Evolutionary conservation across 331 rosid genomes (phyloP), one percentile per base, ranked within the genome.

Genomic region (Spiraea crenata): DNA sequence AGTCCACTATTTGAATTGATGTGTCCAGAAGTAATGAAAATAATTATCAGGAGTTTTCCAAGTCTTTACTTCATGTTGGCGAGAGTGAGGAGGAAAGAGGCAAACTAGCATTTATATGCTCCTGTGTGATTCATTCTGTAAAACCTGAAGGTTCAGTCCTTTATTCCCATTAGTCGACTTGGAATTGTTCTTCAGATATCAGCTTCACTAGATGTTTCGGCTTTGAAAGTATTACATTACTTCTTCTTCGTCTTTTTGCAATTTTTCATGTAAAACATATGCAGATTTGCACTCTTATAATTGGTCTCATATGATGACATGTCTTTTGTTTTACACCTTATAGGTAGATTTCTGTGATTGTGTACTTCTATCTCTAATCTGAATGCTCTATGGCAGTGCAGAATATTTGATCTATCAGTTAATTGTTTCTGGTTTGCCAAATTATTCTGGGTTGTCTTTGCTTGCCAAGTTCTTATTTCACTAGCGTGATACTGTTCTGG

Each of bases 121-220:
- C 89, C 31, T 78, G 82, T 76, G 87, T 84, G 68, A 38, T 86
- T 70, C 89, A 89, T 35, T 76, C 86, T 65, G 82, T 93, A 46
- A 85, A 84, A 71, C 74, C 58, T 63, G 96, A 96, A 58, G 98
- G 97, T 40, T 93, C 97, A 1, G 97, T 90, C 71, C 96, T 93
- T 25, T 58, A 68, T 90, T 79, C 91, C 98, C 35, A 69, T 80
- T 46, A 79, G 73, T 73, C 91, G 76, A 80, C 76, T 83, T 77
- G 92, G 96, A 70, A 79, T 84, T 41, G 40, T 83, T 73, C 77
- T 93, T 76, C 98, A 73, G 76, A 80, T 90, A 63, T 67, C 89
- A 71, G 72, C 79, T 70, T 82, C 79, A 40, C 71, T 93, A 9
- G 96, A 90, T 56, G 74, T 80, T 87, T 81, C 85, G 49, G 74